Conservation (phyloP, 2,329 filamentous ascomycete genomes). For the Teratosphaeria viscida region DNA sequence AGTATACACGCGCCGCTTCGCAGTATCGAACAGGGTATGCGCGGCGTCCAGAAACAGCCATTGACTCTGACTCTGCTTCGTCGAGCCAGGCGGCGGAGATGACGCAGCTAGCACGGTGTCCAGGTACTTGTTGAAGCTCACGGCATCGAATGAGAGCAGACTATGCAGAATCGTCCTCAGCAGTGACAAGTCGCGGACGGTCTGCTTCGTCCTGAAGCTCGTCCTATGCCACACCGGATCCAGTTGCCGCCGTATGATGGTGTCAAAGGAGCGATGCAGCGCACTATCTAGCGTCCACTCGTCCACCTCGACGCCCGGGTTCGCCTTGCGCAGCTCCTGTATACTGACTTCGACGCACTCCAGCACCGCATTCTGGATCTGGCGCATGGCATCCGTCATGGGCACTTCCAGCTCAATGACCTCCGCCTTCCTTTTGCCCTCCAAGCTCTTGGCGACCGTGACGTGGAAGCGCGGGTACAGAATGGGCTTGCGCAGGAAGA, state of each 20-base stretch:
- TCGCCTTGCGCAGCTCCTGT: slow-evolving; percentile 82
- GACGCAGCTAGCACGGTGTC: slow-evolving; percentile 91
- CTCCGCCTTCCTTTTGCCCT: slow-evolving; percentile 86
- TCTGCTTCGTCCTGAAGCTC: slow-evolving; percentile 88
- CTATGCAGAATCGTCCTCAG: slow-evolving; percentile 71
- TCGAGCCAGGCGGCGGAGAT: slow-evolving; percentile 77
- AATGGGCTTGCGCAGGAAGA: slow-evolving; percentile 80
- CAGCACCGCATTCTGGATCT: slow-evolving; percentile 88
- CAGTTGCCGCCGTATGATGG: slow-evolving; percentile 75
- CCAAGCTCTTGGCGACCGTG: slow-evolving; percentile 75
- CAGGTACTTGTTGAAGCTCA: slow-evolving; percentile 83
- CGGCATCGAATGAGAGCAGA: slow-evolving; percentile 76
- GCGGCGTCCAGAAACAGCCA: slow-evolving; percentile 96
- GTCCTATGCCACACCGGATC: slow-evolving; percentile 97
- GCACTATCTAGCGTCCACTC: slow-evolving; percentile 95
- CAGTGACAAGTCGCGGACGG: slow-evolving; percentile 78
- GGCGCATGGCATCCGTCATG: slow-evolving; percentile 88
- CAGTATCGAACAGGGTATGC: slow-evolving; percentile 85
- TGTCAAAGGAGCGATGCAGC: slow-evolving; percentile 82
- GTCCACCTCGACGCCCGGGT: slow-evolving; percentile 83
- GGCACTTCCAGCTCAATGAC: slow-evolving; percentile 93
- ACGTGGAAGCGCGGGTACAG: slow-evolving; percentile 92
- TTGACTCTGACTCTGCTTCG: slow-evolving; percentile 77
- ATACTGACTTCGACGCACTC: slow-evolving; percentile 96
- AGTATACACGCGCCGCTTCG: slow-evolving; percentile 77